These are phyloP conservation scores for Beauveria caledonica DNA, from an alignment of 2,329 filamentous ascomycete genomes.

Conservation along the genomic window DNA sequence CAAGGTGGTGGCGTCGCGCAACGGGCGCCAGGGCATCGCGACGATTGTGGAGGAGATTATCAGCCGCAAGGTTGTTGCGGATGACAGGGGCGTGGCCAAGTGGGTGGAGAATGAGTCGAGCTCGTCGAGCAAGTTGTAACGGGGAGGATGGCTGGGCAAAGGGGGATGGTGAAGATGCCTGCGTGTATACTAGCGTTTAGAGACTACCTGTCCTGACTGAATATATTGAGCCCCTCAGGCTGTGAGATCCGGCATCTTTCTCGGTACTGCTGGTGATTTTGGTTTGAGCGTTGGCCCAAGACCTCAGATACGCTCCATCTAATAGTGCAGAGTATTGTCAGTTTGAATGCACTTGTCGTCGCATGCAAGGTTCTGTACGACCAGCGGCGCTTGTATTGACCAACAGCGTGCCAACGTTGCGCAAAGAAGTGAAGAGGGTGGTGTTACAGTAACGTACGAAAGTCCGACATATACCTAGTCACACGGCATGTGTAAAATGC, in stretches of 20 bases:
- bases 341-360: neutral
- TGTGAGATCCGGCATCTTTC: neutral
- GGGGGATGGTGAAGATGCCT: neutral
- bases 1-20: slow-evolving; percentile 50
- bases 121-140: slow-evolving; percentile 25
- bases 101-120: slow-evolving; percentile 27
- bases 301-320: too few relatives aligned
- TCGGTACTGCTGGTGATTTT: too few relatives aligned
- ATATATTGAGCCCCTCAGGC: neutral
- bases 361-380: neutral
- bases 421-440: neutral
- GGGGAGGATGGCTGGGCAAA: neutral
- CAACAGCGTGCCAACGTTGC: neutral
- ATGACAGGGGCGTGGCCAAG: slow-evolving; percentile 33
- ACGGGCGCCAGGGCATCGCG: slow-evolving; percentile 60
- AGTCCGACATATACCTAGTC: neutral
- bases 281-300: too few relatives aligned
- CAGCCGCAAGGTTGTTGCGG: slow-evolving; percentile 48
- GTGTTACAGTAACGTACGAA: neutral
- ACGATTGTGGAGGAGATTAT: slow-evolving; percentile 63
- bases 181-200: slow-evolving; percentile 12
- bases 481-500: too few relatives aligned
- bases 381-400: neutral
- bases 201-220: neutral
- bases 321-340: too few relatives aligned